phyloP scores from a whole-genome alignment of 345 rosid genomes.

The Dipteronia sinensis region DNA sequence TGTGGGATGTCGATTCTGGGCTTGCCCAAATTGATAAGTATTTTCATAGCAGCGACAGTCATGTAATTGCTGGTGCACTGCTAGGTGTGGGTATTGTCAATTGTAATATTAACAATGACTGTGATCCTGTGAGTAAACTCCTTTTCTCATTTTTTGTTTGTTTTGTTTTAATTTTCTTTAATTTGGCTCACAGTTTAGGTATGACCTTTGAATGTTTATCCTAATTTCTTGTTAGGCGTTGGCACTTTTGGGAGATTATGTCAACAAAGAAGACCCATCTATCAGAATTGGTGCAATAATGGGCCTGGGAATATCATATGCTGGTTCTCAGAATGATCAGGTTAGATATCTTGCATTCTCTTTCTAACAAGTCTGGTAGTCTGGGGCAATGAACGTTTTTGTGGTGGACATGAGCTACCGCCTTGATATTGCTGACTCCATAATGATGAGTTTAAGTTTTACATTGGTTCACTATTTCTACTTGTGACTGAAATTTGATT shows the following conservation, averaged over 20 bases:
- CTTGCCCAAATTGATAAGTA: constrained; percentile 90
- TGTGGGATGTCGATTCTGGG: constrained; percentile 95
- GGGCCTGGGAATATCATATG: constrained; percentile 95
- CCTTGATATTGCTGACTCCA: not conserved
- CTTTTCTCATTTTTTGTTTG: not conserved
- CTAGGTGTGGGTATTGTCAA: constrained; percentile 92
- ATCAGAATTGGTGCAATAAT: constrained; percentile 90
- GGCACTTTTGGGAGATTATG: constrained; percentile 74
- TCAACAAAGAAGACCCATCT: constrained; percentile 74
- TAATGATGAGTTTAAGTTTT: not conserved
- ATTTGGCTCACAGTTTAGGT: not conserved
- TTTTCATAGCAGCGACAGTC: constrained; percentile 78
- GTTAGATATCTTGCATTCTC: constrained; percentile 30
- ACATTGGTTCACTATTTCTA: not conserved
- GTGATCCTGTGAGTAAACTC: constrained; percentile 78
- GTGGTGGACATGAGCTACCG: not conserved
- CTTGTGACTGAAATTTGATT: constrained; percentile 3
- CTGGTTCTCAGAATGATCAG: constrained; percentile 83
- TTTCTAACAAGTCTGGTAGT: not conserved
- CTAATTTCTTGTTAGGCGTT: constrained; percentile 58
- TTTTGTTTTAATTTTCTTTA: constrained; percentile 1
- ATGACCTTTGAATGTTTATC: constrained; percentile 7
- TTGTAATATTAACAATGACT: constrained; percentile 79
- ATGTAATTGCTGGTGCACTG: constrained; percentile 85
- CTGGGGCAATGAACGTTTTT: not conserved